Base-by-base conservation (phyloP, 1,139 yeast genomes). In the Zygotorulaspora mrakii region DNA sequence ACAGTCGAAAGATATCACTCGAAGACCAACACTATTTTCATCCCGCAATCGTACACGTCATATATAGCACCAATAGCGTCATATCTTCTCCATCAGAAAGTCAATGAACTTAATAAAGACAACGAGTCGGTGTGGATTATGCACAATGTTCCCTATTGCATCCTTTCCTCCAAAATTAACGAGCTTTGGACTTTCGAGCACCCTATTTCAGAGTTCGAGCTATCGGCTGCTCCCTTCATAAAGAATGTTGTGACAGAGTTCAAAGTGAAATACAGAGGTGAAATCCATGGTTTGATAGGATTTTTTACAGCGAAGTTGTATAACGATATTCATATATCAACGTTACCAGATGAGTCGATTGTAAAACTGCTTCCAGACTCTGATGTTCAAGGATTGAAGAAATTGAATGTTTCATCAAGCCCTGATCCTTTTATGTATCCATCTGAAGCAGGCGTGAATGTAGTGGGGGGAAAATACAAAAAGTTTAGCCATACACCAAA, bases 241-340 rank as follows among this genome's bases (percentile, higher is more conserved):
- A 48, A 41, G 31, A 49, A 42, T 18, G 31, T 38, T 1, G 40
- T 46, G 1, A 50, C 53, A 3, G 57, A 66, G 7, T 73, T 72
- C 45, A 58, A 62, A 20, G 57, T 70, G 5, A 62, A 69, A 7
- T 62, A 69, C 34, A 71, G 73, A 42, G 72, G 79, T 2, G 71
- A 70, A 9, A 59, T 85, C 5, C 89, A 86, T 57, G 95, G 91
- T 0, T 62, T 89, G 31, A 69, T 79, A 5, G 96, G 96, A 0
- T 79, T 69, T 54, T 88, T 89, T 55, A 70, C 71, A n/a, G 79
- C 94, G 0, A 71, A 63, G 1, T 68, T 88, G 11, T 84, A 78
- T 57, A 75, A 73, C 1, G 79, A 76, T 35, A 67, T 81, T 23
- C 63, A 61, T 14, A 64, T 88, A 4, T 74, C 82, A 5, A 80